These are phyloP conservation scores for Mycena venus DNA, from an alignment of 768 basidiomycete species.

Conservation along the genomic window DNA sequence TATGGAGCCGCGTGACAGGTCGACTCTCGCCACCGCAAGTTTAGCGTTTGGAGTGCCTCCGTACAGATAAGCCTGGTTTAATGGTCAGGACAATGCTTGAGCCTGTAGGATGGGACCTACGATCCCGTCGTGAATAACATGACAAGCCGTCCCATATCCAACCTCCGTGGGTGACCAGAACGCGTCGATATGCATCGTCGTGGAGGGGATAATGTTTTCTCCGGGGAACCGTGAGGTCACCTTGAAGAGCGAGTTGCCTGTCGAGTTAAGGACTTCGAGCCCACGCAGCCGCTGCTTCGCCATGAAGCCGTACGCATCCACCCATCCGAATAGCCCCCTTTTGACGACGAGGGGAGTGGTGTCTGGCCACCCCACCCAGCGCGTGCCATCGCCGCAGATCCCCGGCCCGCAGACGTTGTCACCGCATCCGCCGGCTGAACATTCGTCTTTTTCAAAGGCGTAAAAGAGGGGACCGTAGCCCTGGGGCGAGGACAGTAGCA, in stretches of 20 bases:
- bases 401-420: slow-evolving; percentile 12
- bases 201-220: not conserved
- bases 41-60: slow-evolving; percentile 15
- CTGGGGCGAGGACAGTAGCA: slow-evolving; percentile 10
- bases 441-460: slow-evolving; percentile 24
- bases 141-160: slow-evolving; percentile 20
- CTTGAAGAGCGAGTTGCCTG: slow-evolving; percentile 15
- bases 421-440: slow-evolving; percentile 9
- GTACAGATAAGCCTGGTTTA: slow-evolving; percentile 12
- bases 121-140: slow-evolving; percentile 6
- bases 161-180: slow-evolving; percentile 24
- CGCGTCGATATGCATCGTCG: not conserved
- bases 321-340: not conserved
- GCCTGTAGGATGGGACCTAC: not conserved
- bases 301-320: slow-evolving; percentile 22
- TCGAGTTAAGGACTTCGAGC: not conserved
- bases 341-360: slow-evolving; percentile 22
- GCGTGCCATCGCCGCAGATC: slow-evolving; percentile 7
- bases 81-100: not conserved
- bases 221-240: not conserved
- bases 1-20: not conserved
- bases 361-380: slow-evolving; percentile 33
- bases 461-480: slow-evolving; percentile 23
- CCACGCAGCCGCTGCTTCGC: slow-evolving; percentile 16
- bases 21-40: slow-evolving; percentile 7